phyloP scores from a whole-genome alignment of 257 asterid genomes.

The Jaltomata sinuosa region DNA sequence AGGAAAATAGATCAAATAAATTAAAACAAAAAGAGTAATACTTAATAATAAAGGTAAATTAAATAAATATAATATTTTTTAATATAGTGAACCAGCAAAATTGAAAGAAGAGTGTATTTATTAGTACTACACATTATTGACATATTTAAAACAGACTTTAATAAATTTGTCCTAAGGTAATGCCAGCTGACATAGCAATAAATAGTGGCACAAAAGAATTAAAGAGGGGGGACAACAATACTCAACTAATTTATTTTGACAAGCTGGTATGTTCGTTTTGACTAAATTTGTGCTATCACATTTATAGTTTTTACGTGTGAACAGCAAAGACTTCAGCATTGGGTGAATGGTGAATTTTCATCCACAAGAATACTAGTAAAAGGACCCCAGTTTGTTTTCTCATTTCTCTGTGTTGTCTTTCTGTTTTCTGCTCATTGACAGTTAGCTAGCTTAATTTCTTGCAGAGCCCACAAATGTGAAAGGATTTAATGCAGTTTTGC shows the following conservation, averaged over 20 bases:
- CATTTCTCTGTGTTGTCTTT: neutral
- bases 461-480: neutral
- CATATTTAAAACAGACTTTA: neutral
- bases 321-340: neutral
- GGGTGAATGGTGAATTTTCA: neutral
- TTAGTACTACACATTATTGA: neutral
- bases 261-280: neutral
- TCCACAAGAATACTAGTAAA: neutral
- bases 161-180: neutral
- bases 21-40: no score
- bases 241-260: neutral
- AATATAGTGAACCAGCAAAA: no score
- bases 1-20: no score
- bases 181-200: neutral
- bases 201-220: neutral
- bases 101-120: no score
- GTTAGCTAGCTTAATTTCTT: neutral
- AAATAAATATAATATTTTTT: no score
- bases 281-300: neutral
- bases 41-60: no score
- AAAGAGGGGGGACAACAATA: neutral
- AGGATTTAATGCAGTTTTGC: neutral
- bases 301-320: neutral
- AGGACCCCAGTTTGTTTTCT: neutral
- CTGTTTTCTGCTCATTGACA: slow-evolving; percentile 1